phyloP scores from a whole-genome alignment of 331 rosid species.

The Saraca asoca region DNA sequence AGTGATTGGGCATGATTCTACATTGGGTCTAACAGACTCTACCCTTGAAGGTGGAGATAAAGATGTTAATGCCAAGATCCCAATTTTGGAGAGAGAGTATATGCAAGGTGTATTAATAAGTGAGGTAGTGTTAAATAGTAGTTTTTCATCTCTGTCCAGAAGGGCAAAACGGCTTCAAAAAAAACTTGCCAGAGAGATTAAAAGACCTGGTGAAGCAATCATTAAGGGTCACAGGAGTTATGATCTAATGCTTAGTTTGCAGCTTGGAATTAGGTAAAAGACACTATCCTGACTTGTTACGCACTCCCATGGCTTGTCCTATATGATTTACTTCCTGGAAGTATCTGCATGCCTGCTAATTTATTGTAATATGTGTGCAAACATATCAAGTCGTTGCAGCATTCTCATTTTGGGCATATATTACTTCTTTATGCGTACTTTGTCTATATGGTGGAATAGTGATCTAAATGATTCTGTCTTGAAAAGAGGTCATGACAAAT shows the following conservation, averaged over 20 bases:
- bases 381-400: background rate
- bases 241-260: conserved; percentile 97
- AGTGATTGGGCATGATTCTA: conserved; percentile 68
- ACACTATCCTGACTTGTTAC: conserved; percentile 31
- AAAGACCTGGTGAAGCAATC: conserved; percentile 93
- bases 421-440: too few relatives aligned
- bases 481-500: too few relatives aligned
- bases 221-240: conserved; percentile 97
- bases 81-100: conserved; percentile 89
- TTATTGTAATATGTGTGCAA: background rate
- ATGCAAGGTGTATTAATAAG: conserved; percentile 98
- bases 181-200: conserved; percentile 74
- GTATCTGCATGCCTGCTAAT: conserved; percentile 8
- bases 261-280: conserved; percentile 95
- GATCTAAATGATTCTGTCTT: too few relatives aligned
- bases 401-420: too few relatives aligned
- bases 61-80: conserved; percentile 47
- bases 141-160: conserved; percentile 66
- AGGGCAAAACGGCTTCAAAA: conserved; percentile 70
- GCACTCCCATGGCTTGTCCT: conserved; percentile 20
- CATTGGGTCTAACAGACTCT: conserved; percentile 50
- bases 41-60: conserved; percentile 50
- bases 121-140: conserved; percentile 72
- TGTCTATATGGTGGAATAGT: too few relatives aligned
- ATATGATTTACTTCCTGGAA: conserved; percentile 11